Conservation (phyloP, 495 filamentous ascomycete genomes). For the Hypoxylon lienhwacheense region DNA sequence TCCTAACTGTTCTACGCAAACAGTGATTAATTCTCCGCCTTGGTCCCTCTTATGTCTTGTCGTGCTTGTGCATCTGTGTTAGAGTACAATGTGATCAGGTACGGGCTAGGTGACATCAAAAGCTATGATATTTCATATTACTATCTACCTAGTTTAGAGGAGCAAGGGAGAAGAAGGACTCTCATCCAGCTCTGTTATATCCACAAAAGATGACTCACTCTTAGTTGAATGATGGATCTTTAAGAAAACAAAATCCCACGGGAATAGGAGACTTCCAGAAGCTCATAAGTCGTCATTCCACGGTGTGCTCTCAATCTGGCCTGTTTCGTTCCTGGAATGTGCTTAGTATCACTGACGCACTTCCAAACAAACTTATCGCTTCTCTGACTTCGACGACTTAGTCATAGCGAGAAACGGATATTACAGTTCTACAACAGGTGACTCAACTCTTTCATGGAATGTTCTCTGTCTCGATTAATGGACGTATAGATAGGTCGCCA, state of each 20-base stretch:
- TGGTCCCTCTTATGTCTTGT: slow-evolving; percentile 13
- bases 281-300: slow-evolving; percentile 21
- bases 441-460: slow-evolving; percentile 21
- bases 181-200: slow-evolving; percentile 17
- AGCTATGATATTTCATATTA: slow-evolving; percentile 3
- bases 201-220: slow-evolving; percentile 26
- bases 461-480: slow-evolving; percentile 14
- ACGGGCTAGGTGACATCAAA: slow-evolving; percentile 1
- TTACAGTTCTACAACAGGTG: slow-evolving; percentile 30
- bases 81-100: neutral
- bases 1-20: slow-evolving; percentile 30
- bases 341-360: slow-evolving; percentile 33
- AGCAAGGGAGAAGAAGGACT: slow-evolving; percentile 4
- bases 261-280: slow-evolving; percentile 27
- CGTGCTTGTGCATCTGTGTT: slow-evolving; percentile 20
- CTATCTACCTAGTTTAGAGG: neutral
- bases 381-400: slow-evolving; percentile 1
- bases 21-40: slow-evolving; percentile 36
- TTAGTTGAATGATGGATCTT: slow-evolving; percentile 18
- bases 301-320: slow-evolving; percentile 6
- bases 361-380: slow-evolving; percentile 22
- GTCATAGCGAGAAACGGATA: slow-evolving; percentile 19
- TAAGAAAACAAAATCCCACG: slow-evolving; percentile 20
- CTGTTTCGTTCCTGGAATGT: slow-evolving; percentile 23
- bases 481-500: neutral